Base-by-base conservation (phyloP, 2,329 filamentous ascomycete genomes). In the Pyrenophora teres region DNA sequence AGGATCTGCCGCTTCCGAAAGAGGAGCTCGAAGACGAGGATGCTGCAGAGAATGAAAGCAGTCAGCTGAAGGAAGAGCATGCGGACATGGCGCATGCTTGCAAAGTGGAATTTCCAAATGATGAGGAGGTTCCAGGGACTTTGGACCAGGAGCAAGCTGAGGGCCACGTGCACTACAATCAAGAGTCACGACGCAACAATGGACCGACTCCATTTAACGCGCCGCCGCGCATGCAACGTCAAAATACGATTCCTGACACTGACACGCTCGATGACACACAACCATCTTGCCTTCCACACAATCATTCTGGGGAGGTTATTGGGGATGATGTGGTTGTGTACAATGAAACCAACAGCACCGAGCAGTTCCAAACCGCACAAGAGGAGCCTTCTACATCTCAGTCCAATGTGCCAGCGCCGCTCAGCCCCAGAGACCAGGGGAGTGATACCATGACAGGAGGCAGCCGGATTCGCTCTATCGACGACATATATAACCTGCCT, bases 401-500 rank as follows among this genome's bases (percentile, higher is more conserved):
- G 16, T 33, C 16, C 51, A 67, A 60, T 16, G 48, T 51, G 30
- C 42, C 37, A 1, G 54, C 44, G 23, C 58, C 39, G n/a, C 38
- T 49, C 12, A 55, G 50, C 23, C 59, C 57, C 8, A 60, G 54
- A 39, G 58, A 64, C 4, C 52, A 56, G 18, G 56, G 50, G 18
- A 63, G 57, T 23, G 56, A 62, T 38, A 35, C 37, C 9, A 49
- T 64, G 7, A 50, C 32, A 16, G 40, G 33, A 7, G 35, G 30
- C 1, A 49, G 50, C 21, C 57, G 57, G 32, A 57, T 63, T 30
- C 68, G 65, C n/a, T 69, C 65, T n/a, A 49, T 75, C 8, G 58
- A 65, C 6, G 73, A 76, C 13, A 73, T 75, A 23, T 67, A 68
- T 7, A 70, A 72, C 31, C 56, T 70, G 18, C 68, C 69, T n/a